Base-by-base conservation (phyloP, 768 basidiomycete species). In the Kwoniella sp. region DNA sequence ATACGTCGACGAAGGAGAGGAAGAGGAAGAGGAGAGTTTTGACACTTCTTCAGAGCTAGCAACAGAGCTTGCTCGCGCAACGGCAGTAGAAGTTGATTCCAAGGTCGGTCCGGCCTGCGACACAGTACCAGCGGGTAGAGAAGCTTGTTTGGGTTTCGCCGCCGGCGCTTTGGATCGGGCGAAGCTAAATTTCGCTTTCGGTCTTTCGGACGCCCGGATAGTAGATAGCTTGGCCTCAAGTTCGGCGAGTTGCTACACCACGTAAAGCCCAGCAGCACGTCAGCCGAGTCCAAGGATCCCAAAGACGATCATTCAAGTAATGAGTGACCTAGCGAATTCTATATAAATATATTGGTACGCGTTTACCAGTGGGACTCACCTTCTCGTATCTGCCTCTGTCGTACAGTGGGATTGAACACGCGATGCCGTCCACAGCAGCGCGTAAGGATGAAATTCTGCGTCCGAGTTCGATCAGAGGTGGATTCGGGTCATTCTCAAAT, bases 181-280 rank as follows among this genome's bases (percentile, higher is more conserved):
- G 83, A 93, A 88, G 1, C 85, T 75, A 71, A 93, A 94, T 22
- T 86, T 90, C 0, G 87, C 73, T 72, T 86, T 87, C 1, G 85
- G 83, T 11, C 79, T 72, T 2, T 83, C 79, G 5, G 83, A 76
- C 2, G 82, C 75, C 22, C 87, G 84, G 7, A 89, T 77, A 0
- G 82, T 81, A 61, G 88, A 85, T 1, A 90, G 67, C 11, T 82
- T 75, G 58, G 81, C 82, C 76, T 90, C 90, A 11, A 91, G 76
- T 4, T 78, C 78, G 74, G 86, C 87, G 61, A 92, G 77, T 86
- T 88, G 88, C 91, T 93, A 71, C 28, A 58, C 22, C 12, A 30
- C n/a, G n/a, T n/a, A n/a, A n/a, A n/a, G n/a, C n/a, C n/a, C 38
- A 60, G 31, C 47, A 38, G 55, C 25, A 59, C 22, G 48, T 48